Evolutionary conservation across 1,284 basidiomycete species (phyloP), one percentile per base, ranked within the genome.

Genomic region (Fomitopsis schrenkii): DNA sequence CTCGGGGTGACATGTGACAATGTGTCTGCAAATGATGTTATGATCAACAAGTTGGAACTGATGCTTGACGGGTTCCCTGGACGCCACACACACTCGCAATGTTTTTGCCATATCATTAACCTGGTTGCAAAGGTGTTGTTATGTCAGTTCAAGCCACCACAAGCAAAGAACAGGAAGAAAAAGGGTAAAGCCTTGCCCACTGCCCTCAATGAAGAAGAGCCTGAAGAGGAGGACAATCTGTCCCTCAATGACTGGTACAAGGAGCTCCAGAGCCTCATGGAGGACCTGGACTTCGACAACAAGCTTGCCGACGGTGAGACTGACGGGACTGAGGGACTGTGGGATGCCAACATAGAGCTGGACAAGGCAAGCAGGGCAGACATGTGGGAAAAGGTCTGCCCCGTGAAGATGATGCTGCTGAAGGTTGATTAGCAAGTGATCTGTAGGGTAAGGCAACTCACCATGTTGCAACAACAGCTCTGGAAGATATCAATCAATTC

Each of bases 401-500:
- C 19, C n/a, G 44, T 45, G 44, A 45, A 45, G 44, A 19, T 45
- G 17, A 45, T 45, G 44, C 44, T 45, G 19, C 5, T 45, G n/a
- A 45, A 45, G n/a, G 44, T 45, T 45, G n/a, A 45, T 10, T 10
- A 5, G 5, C 10, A 10, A 5, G 35, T 36, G 10, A 5, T 36
- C 10, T 36, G 35, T 5, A 10, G 5, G 10, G 35, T 10, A 36
- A 5, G 35, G 10, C 10, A 5, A 36, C 35, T 36, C 35, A 36
- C 35, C 10, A 36, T 36, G 35, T 36, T 10, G 10, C 10, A 10
- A 5, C 5, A 36, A 36, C 35, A 19, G 75, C 56, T 75, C 30
- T 62, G 70, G 6, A 72, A 72, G 50, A 35, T 74, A 2, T 55
- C 71, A 62, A 62, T 69, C 68, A 40, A 71, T 72, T 22, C 68